Evolutionary conservation across 2,329 filamentous ascomycete species (phyloP).

Genomic region (Trichothecium sympodiale): DNA sequence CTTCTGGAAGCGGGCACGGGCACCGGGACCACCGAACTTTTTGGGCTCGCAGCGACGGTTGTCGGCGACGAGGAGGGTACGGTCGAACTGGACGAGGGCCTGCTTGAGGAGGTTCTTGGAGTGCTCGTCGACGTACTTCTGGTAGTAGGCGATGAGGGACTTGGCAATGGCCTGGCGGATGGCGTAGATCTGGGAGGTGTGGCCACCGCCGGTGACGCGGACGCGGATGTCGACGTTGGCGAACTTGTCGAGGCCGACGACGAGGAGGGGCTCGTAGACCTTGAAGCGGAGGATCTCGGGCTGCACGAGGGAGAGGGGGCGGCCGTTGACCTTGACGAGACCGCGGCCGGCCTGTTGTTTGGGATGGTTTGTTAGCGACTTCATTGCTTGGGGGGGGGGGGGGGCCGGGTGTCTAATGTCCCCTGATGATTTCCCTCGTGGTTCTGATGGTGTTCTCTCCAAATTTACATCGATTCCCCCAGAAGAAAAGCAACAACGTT

Average conservation of each 20-base stretch:
- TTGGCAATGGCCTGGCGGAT: constrained; percentile 99
- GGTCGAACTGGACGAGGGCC: constrained; percentile 89
- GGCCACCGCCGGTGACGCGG: constrained; percentile 91
- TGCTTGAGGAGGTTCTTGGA: constrained; percentile 99
- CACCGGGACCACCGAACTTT: constrained; percentile 92
- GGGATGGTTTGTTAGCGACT: constrained; percentile 1
- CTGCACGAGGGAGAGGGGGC: constrained; percentile 86
- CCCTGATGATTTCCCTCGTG: background rate
- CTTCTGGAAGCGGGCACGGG: constrained; percentile 96
- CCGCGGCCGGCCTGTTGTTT: constrained; percentile 39
- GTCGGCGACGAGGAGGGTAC: constrained; percentile 95
- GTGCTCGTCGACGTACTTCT: constrained; percentile 99
- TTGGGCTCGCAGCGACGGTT: constrained; percentile 99
- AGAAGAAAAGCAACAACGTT: no score
- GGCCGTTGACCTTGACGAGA: constrained; percentile 98
- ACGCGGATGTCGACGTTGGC: constrained; percentile 94
- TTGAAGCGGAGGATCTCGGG: constrained; percentile 97
- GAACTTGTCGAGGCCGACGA: constrained; percentile 97
- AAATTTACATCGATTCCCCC: no score
- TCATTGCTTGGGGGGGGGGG: no score
- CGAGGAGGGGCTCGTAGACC: constrained; percentile 98
- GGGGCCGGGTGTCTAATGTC: no score
- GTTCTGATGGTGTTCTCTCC: background rate
- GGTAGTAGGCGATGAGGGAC: constrained; percentile 72
- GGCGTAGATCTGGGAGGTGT: constrained; percentile 95